Base-by-base conservation (phyloP, 176 grass and related monocot genomes). In the Phoenix dactylifera region DNA sequence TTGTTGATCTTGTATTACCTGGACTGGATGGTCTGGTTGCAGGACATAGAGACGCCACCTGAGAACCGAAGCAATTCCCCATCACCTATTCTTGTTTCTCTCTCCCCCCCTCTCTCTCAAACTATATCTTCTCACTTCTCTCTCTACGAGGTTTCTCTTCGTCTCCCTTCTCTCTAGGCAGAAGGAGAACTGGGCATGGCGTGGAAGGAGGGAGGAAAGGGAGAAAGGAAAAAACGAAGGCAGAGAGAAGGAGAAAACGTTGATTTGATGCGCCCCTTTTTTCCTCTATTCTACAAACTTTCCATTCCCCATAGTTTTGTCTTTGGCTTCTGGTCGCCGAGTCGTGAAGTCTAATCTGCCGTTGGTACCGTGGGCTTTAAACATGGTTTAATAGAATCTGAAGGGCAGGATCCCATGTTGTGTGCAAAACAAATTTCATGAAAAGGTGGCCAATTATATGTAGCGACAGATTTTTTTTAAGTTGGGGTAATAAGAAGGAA, bases 121-220 rank as follows among this genome's bases (percentile, higher is more conserved):
- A 61, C 60, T 24, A 84, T 52, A 71, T 76, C 79, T 19, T 26
- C 26, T 56, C 48, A 24, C 30, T 57, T 32, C 0, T 26, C 23
- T 24, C 25, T 64, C 50, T 26, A 22, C 2, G 24, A 18, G 23
- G 54, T 17, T 9, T 25, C 17, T 16, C 57, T 16, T 15, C n/a
- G 20, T 35, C 26, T 10, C 16, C 48, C 20, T 32, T 44, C 5
- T 32, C 17, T 28, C 4, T 20, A 39, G 60, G 52, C 22, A 16
- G 5, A 69, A 52, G 67, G 64, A 70, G 32, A 50, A 50, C 35
- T 12, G 10, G 35, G 35, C 35, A 44, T 44, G 35, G 35, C 35
- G 35, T 1, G 9, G 35, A 44, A 44, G 59, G 54, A 78, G 17
- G 26, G 74, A 60, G 54, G 57, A 53, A 66, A 50, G 48, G 64